Evolutionary conservation across 2,329 filamentous ascomycete species (phyloP).

Genomic region (Colletotrichum chrysophilum): DNA sequence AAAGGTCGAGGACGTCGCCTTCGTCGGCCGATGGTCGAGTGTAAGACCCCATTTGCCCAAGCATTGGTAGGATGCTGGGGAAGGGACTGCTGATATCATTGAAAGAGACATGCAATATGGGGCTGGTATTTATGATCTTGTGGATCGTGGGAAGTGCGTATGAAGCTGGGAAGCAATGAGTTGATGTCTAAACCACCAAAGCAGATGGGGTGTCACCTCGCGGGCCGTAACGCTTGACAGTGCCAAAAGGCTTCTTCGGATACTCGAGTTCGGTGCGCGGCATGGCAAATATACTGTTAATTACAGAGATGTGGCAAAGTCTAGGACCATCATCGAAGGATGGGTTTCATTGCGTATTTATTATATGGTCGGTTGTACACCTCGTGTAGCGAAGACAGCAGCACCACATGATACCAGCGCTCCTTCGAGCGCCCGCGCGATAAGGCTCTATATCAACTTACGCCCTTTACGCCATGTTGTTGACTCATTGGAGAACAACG

Average conservation of each 20-base stretch:
- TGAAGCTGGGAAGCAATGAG: slow-evolving; percentile 51
- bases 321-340: background rate
- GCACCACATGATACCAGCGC: background rate
- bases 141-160: slow-evolving; percentile 80
- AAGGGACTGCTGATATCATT: slow-evolving; percentile 68
- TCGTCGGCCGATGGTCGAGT: slow-evolving; percentile 62
- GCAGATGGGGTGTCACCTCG: slow-evolving; percentile 53
- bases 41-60: slow-evolving; percentile 81
- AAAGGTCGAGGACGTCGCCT: slow-evolving; percentile 73
- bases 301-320: background rate
- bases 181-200: background rate
- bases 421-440: background rate
- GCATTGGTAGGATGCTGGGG: slow-evolving; percentile 82
- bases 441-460: background rate
- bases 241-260: slow-evolving; percentile 67
- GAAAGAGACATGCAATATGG: slow-evolving; percentile 83
- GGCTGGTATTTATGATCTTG: slow-evolving; percentile 74
- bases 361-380: background rate
- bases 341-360: background rate
- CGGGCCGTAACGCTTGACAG: slow-evolving; percentile 69
- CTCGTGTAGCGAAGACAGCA: background rate
- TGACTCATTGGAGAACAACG: background rate
- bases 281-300: slow-evolving; percentile 33
- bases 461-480: background rate
- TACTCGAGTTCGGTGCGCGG: slow-evolving; percentile 57